Percentiles rank a stretch among this genome's conserved stretches.
phyloP scores from a whole-genome alignment of 2,329 filamentous ascomycete species.

The Amauroascus verrucosus region DNA sequence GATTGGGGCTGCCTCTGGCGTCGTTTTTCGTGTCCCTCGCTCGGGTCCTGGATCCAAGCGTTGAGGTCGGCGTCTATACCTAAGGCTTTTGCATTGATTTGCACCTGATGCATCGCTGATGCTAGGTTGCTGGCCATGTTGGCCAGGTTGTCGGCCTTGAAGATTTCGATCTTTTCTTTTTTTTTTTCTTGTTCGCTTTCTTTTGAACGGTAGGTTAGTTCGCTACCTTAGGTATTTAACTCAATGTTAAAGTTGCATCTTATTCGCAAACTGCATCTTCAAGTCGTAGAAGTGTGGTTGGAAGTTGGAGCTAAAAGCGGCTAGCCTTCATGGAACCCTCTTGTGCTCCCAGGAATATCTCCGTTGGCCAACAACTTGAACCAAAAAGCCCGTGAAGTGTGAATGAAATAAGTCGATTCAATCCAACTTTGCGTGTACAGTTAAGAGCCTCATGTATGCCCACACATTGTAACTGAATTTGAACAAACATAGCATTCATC shows the following conservation, averaged over 20 bases:
- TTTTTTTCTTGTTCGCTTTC: not conserved
- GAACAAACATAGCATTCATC: too few relatives aligned
- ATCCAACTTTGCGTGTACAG: too few relatives aligned
- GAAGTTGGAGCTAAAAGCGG: not conserved
- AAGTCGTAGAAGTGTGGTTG: not conserved
- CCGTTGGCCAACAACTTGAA: too few relatives aligned
- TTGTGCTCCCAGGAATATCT: too few relatives aligned
- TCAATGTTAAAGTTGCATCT: too few relatives aligned
- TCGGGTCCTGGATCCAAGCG: conserved; percentile 2
- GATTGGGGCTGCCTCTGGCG: conserved; percentile 29
- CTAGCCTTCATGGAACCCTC: not conserved
- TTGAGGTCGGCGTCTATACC: conserved; percentile 9
- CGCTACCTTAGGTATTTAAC: too few relatives aligned
- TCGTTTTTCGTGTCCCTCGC: not conserved
- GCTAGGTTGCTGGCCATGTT: conserved; percentile 12
- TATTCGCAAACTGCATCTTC: not conserved
- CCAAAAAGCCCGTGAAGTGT: too few relatives aligned
- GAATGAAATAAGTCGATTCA: too few relatives aligned
- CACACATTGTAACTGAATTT: too few relatives aligned
- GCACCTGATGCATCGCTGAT: conserved; percentile 11
- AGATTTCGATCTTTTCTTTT: not conserved
- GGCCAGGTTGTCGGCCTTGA: not conserved
- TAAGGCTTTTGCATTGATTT: conserved; percentile 2
- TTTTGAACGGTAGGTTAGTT: not conserved
- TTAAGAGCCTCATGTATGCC: too few relatives aligned